A percentile compares a stretch with the other conserved stretches of the same genome.
phyloP scores from a whole-genome alignment of 2,329 filamentous ascomycete species.

The Lasiodiplodia gonubiensis region DNA sequence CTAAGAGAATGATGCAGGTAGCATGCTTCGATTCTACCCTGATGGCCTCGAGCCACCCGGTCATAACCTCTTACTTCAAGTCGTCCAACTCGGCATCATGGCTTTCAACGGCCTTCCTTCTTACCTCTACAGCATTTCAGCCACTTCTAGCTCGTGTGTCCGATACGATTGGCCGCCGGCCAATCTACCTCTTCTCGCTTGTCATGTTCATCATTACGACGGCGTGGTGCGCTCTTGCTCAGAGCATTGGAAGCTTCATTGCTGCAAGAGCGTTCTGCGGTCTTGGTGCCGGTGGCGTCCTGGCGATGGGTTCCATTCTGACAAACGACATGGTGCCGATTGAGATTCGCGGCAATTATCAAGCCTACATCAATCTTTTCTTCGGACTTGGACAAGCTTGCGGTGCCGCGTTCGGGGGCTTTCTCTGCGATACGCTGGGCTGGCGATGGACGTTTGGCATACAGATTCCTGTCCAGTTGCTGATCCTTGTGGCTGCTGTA shows the following conservation, averaged over 20 bases:
- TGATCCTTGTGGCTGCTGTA: slow-evolving; percentile 51
- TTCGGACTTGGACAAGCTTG: slow-evolving; percentile 60
- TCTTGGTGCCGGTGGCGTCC: slow-evolving; percentile 72
- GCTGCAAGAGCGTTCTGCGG: slow-evolving; percentile 73
- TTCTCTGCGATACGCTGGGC: slow-evolving; percentile 71
- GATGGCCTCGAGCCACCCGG: slow-evolving; percentile 81
- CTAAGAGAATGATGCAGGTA: slow-evolving; percentile 34
- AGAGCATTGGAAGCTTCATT: slow-evolving; percentile 72
- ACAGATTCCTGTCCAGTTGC: slow-evolving; percentile 57
- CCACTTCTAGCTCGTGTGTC: slow-evolving; percentile 76
- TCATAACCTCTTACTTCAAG: slow-evolving; percentile 80
- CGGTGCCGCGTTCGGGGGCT: slow-evolving; percentile 72
- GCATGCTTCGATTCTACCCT: slow-evolving; percentile 74
- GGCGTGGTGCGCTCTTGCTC: slow-evolving; percentile 71
- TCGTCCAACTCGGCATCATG: slow-evolving; percentile 81
- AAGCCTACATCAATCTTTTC: slow-evolving; percentile 71
- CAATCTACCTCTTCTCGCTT: slow-evolving; percentile 69
- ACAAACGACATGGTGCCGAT: slow-evolving; percentile 77
- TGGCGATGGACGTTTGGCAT: slow-evolving; percentile 73
- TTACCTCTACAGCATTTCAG: slow-evolving; percentile 78
- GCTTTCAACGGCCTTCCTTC: slow-evolving; percentile 78
- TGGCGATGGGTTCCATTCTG: slow-evolving; percentile 73
- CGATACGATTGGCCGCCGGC: slow-evolving; percentile 73
- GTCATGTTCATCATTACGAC: slow-evolving; percentile 69
- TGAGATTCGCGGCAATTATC: slow-evolving; percentile 73